Evolutionary conservation across 352 stramenopile species (phyloP).

Genomic region (Globisporangium iwayamae): DNA sequence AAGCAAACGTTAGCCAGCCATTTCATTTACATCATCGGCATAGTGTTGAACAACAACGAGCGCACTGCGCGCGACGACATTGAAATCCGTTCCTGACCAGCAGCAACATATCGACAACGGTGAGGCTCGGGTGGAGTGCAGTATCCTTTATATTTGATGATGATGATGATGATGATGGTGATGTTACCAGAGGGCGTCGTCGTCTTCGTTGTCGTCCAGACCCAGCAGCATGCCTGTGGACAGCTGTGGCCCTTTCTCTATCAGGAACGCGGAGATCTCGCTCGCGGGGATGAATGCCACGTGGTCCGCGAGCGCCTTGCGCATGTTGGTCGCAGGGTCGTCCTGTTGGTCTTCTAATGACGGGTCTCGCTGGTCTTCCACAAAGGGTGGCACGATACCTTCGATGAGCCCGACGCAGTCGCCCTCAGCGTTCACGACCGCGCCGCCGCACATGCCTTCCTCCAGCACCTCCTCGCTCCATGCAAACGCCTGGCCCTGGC

Average conservation of each 20-base stretch:
- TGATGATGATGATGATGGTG: background rate
- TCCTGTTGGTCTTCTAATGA: slow-evolving; percentile 24
- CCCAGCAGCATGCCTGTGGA: slow-evolving; percentile 35
- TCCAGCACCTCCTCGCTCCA: slow-evolving; percentile 70
- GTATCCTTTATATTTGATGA: background rate
- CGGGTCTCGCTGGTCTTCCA: slow-evolving; percentile 10
- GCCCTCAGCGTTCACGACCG: slow-evolving; percentile 38
- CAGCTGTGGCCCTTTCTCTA: slow-evolving; percentile 26
- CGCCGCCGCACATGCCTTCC: slow-evolving; percentile 82
- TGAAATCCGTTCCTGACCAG: no score
- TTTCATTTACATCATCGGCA: no score
- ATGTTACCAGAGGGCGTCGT: slow-evolving; percentile 17
- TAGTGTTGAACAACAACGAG: no score
- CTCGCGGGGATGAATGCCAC: slow-evolving; percentile 60
- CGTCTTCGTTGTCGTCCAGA: slow-evolving; percentile 14
- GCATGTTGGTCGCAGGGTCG: slow-evolving; percentile 28
- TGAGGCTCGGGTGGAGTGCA: background rate
- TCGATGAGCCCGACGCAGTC: slow-evolving; percentile 71
- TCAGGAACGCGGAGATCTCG: slow-evolving; percentile 48
- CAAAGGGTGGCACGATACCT: slow-evolving; percentile 60
- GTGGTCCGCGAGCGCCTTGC: slow-evolving; percentile 61
- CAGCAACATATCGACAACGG: no score
- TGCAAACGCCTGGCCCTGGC: slow-evolving; percentile 62
- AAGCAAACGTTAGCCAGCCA: background rate
- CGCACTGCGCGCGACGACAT: no score